Percentiles rank a stretch among this genome's conserved stretches.
Conservation (phyloP, 2,329 filamentous ascomycete genomes). For the Aspergillus sp. region DNA sequence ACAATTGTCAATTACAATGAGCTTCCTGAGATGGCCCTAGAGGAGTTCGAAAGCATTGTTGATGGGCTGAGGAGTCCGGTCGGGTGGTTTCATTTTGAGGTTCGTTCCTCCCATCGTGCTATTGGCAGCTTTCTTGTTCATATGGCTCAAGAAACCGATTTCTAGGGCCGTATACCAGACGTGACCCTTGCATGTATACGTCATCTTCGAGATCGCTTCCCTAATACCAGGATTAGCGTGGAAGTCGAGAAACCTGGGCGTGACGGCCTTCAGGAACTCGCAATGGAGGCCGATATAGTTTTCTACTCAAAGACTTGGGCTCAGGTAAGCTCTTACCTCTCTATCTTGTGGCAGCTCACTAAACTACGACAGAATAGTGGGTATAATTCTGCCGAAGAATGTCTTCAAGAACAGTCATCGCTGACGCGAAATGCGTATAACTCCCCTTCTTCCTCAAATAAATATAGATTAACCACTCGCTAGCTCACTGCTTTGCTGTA, state of each 20-base stretch:
- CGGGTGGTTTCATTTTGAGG: constrained; percentile 75
- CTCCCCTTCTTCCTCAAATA: not conserved
- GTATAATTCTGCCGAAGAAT: constrained; percentile 55
- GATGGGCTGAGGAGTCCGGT: constrained; percentile 42
- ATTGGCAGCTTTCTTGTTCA: not conserved
- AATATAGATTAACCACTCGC: constrained; percentile 1
- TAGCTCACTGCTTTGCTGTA: constrained; percentile 59
- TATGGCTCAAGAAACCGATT: not conserved
- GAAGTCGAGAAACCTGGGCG: constrained; percentile 74
- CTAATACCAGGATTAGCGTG: constrained; percentile 63
- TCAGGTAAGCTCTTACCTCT: constrained; percentile 52
- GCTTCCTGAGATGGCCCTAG: constrained; percentile 68
- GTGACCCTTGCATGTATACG: constrained; percentile 64
- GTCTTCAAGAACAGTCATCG: constrained; percentile 53
- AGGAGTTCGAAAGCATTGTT: constrained; percentile 61
- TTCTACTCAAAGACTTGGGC: constrained; percentile 76
- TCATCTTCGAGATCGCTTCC: constrained; percentile 55
- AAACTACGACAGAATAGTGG: constrained; percentile 34
- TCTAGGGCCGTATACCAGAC: constrained; percentile 65
- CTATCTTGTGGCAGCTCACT: not conserved
- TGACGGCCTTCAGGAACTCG: constrained; percentile 62
- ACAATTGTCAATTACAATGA: constrained; percentile 74
- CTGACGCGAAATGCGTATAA: constrained; percentile 53
- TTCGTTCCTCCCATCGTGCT: constrained; percentile 27
- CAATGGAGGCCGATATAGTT: constrained; percentile 68